A percentile compares a stretch with the other conserved stretches of the same genome.
phyloP scores from a whole-genome alignment of 768 basidiomycete species.

The Phanerochaete sordida region DNA sequence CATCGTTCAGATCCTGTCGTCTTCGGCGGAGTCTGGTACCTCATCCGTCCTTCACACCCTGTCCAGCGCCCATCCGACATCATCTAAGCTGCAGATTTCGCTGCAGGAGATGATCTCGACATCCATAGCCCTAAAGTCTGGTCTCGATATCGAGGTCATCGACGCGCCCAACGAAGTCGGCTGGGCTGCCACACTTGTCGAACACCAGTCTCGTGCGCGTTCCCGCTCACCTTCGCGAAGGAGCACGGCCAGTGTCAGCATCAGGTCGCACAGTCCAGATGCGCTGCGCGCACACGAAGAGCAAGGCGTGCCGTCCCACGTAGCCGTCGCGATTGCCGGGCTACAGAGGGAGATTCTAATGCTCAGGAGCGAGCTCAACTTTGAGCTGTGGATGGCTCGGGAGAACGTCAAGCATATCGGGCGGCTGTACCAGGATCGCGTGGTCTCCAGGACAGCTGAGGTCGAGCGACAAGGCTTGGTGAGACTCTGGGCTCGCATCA shows the following conservation, averaged over 20 bases:
- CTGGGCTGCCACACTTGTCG: conserved; percentile 50
- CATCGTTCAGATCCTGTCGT: conserved; percentile 1
- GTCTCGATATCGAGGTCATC: conserved; percentile 58
- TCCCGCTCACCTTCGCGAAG: conserved; percentile 23
- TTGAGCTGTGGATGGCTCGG: conserved; percentile 79
- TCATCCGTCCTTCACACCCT: conserved; percentile 10
- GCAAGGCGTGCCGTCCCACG: conserved; percentile 36
- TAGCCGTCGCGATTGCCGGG: conserved; percentile 62
- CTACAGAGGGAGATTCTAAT: conserved; percentile 76
- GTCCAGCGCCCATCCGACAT: neutral
- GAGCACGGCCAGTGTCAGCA: conserved; percentile 8
- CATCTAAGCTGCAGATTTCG: conserved; percentile 38
- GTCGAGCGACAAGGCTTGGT: conserved; percentile 81
- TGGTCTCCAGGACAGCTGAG: conserved; percentile 71
- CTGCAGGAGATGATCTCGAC: conserved; percentile 74
- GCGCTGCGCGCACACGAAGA: neutral
- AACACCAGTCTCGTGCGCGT: conserved; percentile 20
- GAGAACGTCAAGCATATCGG: conserved; percentile 82
- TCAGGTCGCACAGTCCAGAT: conserved; percentile 6
- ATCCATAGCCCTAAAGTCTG: conserved; percentile 71
- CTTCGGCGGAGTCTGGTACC: conserved; percentile 7
- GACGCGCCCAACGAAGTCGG: conserved; percentile 38
- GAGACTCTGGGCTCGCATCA: conserved; percentile 21
- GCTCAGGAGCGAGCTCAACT: conserved; percentile 78
- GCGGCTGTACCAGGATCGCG: conserved; percentile 70